phyloP scores from a whole-genome alignment of 768 basidiomycete species.

The Suillus weaverae region DNA sequence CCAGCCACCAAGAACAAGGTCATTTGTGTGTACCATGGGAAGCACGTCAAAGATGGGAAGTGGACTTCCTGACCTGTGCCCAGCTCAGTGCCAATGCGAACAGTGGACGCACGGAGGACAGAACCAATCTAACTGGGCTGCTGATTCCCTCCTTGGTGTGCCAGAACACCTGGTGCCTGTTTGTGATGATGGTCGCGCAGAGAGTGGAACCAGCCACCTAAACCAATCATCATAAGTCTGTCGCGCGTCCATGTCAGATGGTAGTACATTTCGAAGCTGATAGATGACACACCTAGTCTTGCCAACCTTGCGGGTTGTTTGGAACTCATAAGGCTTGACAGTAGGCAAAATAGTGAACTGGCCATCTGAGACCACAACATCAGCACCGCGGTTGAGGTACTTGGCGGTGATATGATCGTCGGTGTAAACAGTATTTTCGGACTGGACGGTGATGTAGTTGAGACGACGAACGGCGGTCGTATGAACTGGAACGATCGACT shows the following conservation, averaged over 20 bases:
- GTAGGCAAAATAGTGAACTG: slow-evolving; percentile 80
- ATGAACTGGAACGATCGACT: slow-evolving; percentile 70
- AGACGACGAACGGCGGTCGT: slow-evolving; percentile 83
- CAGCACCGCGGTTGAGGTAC: slow-evolving; percentile 78
- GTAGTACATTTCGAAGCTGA: slow-evolving; percentile 9
- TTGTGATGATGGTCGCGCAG: slow-evolving; percentile 92
- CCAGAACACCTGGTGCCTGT: slow-evolving; percentile 93
- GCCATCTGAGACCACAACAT: slow-evolving; percentile 68
- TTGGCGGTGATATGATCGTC: slow-evolving; percentile 82
- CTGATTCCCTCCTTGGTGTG: slow-evolving; percentile 90
- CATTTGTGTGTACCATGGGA: slow-evolving; percentile 98
- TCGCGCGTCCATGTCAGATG: not conserved
- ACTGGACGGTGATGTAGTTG: slow-evolving; percentile 75
- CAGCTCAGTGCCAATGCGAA: slow-evolving; percentile 85
- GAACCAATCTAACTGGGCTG: slow-evolving; percentile 98
- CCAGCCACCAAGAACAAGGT: slow-evolving; percentile 97
- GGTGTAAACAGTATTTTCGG: slow-evolving; percentile 77
- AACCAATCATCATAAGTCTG: slow-evolving; percentile 95
- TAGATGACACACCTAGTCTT: slow-evolving; percentile 80
- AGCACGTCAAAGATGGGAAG: slow-evolving; percentile 89
- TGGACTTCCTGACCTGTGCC: slow-evolving; percentile 84
- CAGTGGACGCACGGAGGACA: slow-evolving; percentile 91
- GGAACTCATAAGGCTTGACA: slow-evolving; percentile 83
- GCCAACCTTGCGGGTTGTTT: slow-evolving; percentile 79
- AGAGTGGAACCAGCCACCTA: slow-evolving; percentile 92